phyloP scores from a whole-genome alignment of 371 early-diverging fungal genomes.

The Mortierella polycephala region DNA sequence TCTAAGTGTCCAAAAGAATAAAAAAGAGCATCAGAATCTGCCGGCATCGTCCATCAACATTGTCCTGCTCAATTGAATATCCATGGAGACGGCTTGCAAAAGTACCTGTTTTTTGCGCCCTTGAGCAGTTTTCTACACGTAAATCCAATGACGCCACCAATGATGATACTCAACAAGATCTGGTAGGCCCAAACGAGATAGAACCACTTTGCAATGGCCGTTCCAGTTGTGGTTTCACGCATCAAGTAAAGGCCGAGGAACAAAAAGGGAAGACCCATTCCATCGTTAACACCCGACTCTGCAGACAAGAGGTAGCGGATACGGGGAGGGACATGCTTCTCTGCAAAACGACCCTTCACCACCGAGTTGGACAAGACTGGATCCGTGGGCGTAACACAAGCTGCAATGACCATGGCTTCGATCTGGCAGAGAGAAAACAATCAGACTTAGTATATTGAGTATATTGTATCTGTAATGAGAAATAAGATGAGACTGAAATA shows the following conservation, averaged over 20 bases:
- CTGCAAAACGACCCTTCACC: conserved; percentile 95
- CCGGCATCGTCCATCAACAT: neutral
- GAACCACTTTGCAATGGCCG: conserved; percentile 81
- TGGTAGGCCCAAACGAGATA: conserved; percentile 79
- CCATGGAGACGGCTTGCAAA: neutral
- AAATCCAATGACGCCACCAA: conserved; percentile 87
- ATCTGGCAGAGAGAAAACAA: conserved; percentile 53
- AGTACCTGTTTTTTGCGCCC: conserved; percentile 67
- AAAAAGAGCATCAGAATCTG: neutral
- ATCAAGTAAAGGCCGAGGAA: conserved; percentile 79
- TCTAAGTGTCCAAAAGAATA: neutral
- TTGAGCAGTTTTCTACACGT: conserved; percentile 76
- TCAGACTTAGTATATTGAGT: neutral
- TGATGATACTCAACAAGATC: conserved; percentile 72
- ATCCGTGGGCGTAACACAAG: conserved; percentile 96
- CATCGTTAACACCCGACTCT: conserved; percentile 66
- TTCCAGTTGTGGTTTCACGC: conserved; percentile 62
- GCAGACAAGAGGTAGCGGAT: conserved; percentile 87
- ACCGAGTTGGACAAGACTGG: conserved; percentile 95
- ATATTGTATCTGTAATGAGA: neutral
- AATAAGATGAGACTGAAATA: neutral
- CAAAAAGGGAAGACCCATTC: conserved; percentile 89
- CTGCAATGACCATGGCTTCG: conserved; percentile 82
- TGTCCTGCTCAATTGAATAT: neutral
- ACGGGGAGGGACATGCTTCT: conserved; percentile 82